phyloP scores from a whole-genome alignment of 371 early-diverging fungal genomes.

The Mucor piriformis region DNA sequence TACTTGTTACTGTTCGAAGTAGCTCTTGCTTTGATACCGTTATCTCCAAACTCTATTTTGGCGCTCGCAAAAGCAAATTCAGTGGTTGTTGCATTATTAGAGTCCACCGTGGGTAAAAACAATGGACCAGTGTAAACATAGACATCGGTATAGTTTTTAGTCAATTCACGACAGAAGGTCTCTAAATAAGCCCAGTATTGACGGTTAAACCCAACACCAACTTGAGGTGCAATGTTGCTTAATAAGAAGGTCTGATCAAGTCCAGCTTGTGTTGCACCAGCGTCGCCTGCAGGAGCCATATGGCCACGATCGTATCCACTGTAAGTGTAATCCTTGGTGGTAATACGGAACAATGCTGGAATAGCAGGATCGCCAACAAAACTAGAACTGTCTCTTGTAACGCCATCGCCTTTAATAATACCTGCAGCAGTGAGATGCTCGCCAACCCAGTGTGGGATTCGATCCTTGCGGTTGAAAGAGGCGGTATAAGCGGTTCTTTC shows the following conservation, averaged over 20 bases:
- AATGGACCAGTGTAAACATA: conserved; percentile 80
- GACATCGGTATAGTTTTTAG: conserved; percentile 64
- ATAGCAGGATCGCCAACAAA: conserved; percentile 67
- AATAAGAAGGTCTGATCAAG: conserved; percentile 79
- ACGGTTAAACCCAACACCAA: conserved; percentile 81
- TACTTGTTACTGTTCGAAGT: conserved; percentile 16
- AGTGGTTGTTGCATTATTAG: conserved; percentile 14
- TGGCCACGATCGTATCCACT: conserved; percentile 87
- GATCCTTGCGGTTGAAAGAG: conserved; percentile 70
- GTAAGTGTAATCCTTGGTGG: conserved; percentile 64
- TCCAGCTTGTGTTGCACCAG: conserved; percentile 58
- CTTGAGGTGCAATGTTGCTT: conserved; percentile 81
- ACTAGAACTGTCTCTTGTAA: conserved; percentile 59
- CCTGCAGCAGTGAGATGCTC: conserved; percentile 75
- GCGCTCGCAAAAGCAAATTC: conserved; percentile 4
- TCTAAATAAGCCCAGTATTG: conserved; percentile 83
- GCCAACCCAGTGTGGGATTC: conserved; percentile 82
- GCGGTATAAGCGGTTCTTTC: conserved; percentile 55
- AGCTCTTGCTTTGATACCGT: not conserved
- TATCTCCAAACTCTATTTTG: not conserved
- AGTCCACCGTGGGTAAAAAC: conserved; percentile 70
- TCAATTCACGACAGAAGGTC: conserved; percentile 69
- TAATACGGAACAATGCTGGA: conserved; percentile 65
- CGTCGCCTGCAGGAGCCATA: conserved; percentile 80
- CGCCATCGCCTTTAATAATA: conserved; percentile 53